Evolutionary conservation across 2,329 filamentous ascomycete species (phyloP), one percentile per base, ranked within the genome.

Genomic region (Penicillium sp.): DNA sequence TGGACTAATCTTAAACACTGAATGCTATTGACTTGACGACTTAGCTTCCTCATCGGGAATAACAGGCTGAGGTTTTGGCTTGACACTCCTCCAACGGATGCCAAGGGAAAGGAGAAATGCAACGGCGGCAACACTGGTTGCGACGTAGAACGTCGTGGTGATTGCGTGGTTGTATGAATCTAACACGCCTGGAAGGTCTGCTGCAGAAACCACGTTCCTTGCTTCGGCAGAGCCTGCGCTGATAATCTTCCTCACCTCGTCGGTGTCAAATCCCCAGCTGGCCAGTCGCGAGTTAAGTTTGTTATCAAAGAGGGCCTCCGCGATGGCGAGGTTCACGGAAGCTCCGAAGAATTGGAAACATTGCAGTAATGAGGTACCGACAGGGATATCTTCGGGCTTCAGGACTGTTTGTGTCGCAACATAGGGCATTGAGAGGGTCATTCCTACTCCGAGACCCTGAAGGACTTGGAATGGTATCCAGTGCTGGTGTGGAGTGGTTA

Each of bases 381-480:
- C 17, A 29, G 42, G 42, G 7, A 45, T 29, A 45, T 45, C 42
- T 7, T 29, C 42, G 0, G 42, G 42, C 17, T 19, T 19, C 5
- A 45, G 42, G 17, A 45, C 42, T 29, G 9, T 29, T 7, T 45
- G 42, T 12, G 50, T 54, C 3, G 50, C 50, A 31, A 60, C 54
- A 51, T 54, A 58, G 6, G 58, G 50, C 55, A 58, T 58, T 29
- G 46, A 55, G 10, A 55, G 50, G 13, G 55, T 51, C 58, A 58
- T 55, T 7, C 58, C 58, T 2, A 50, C 55, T 17, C 58, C 58
- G 12, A 60, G 47, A n/a, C 58, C 58, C 10, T 58, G 58, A 2
- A 60, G 40, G 21, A 58, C 58, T 40, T 60, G 58, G 40, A 52
- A 60, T 15, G 40, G 41, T 29, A 60, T 60, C 55, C 55, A 58